Evolutionary conservation across 768 basidiomycete genomes (phyloP).

Genomic region (Suillus brevipes): DNA sequence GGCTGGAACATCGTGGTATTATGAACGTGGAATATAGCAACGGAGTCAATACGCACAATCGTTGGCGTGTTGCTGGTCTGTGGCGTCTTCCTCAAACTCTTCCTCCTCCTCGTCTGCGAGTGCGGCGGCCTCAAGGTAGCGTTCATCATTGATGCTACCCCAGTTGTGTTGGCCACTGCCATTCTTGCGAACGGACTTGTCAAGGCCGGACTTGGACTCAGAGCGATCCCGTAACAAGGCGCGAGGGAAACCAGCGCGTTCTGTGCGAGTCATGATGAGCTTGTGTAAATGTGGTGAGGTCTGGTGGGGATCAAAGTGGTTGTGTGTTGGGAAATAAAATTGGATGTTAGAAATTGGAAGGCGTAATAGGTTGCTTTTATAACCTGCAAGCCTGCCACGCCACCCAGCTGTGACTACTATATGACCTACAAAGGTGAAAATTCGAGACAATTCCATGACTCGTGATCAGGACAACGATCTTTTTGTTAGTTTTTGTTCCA

Average conservation of each 20-base stretch:
- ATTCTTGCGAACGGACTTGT: conserved; percentile 70
- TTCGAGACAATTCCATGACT: conserved; percentile 8
- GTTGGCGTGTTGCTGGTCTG: conserved; percentile 15
- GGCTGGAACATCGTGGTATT: conserved; percentile 9
- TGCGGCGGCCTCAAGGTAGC: conserved; percentile 57
- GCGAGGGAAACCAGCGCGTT: conserved; percentile 67
- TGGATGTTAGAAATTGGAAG: not conserved
- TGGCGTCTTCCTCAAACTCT: conserved; percentile 37
- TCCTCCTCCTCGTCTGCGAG: conserved; percentile 53
- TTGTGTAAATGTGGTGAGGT: conserved; percentile 19
- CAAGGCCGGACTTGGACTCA: conserved; percentile 73
- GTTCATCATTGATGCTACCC: conserved; percentile 71
- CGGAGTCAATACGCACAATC: not conserved
- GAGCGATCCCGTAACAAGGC: conserved; percentile 78
- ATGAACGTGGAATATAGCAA: conserved; percentile 2
- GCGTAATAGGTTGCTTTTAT: conserved; percentile 22
- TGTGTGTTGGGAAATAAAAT: not conserved
- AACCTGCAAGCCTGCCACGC: conserved; percentile 8
- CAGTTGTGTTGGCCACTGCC: conserved; percentile 86
- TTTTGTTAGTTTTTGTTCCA: conserved; percentile 4
- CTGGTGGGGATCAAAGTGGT: conserved; percentile 1
- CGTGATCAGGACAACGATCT: conserved; percentile 7
- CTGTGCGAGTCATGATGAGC: conserved; percentile 72
- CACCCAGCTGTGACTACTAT: conserved; percentile 5
- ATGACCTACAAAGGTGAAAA: conserved; percentile 1